A percentile compares a stretch with the other conserved stretches of the same genome.
These are phyloP conservation scores for Penicillium psychrofluorescens DNA, from an alignment of 495 filamentous ascomycete species.

Conservation along the genomic window DNA sequence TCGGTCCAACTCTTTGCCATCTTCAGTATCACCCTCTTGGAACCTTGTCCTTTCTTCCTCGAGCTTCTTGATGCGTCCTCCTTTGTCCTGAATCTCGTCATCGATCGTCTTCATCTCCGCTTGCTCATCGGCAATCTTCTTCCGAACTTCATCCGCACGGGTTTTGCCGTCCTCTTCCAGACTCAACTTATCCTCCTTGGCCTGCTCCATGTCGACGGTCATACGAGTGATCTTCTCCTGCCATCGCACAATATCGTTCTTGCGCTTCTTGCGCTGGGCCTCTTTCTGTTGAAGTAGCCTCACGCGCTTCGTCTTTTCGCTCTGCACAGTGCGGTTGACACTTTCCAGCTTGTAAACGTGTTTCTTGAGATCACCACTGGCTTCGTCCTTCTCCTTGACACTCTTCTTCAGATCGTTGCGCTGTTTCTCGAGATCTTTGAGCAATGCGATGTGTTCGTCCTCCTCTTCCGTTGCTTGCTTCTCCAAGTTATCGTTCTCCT, in stretches of 20 bases:
- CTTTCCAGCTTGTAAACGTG: constrained; percentile 76
- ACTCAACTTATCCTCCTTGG: constrained; percentile 39
- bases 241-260: constrained; percentile 54
- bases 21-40: constrained; percentile 41
- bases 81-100: constrained; percentile 55
- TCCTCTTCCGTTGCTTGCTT: constrained; percentile 54
- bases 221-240: constrained; percentile 45
- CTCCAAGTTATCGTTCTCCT: constrained; percentile 69
- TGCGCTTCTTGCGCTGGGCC: constrained; percentile 53
- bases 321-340: constrained; percentile 75
- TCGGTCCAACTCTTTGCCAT: constrained; percentile 40
- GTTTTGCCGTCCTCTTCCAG: constrained; percentile 36
- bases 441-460: constrained; percentile 63
- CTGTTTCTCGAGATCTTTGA: constrained; percentile 52
- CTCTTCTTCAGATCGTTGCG: constrained; percentile 66
- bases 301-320: constrained; percentile 71
- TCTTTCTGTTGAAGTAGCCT: constrained; percentile 55
- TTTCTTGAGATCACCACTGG: constrained; percentile 69
- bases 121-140: constrained; percentile 46
- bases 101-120: constrained; percentile 49
- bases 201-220: constrained; percentile 36
- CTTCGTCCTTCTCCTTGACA: constrained; percentile 79
- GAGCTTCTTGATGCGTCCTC: constrained; percentile 53
- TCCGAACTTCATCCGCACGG: constrained; percentile 42
- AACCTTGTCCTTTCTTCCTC: constrained; percentile 49